These are phyloP conservation scores for Geum urbanum DNA, from an alignment of 306 rosid species.

Conservation along the genomic window DNA sequence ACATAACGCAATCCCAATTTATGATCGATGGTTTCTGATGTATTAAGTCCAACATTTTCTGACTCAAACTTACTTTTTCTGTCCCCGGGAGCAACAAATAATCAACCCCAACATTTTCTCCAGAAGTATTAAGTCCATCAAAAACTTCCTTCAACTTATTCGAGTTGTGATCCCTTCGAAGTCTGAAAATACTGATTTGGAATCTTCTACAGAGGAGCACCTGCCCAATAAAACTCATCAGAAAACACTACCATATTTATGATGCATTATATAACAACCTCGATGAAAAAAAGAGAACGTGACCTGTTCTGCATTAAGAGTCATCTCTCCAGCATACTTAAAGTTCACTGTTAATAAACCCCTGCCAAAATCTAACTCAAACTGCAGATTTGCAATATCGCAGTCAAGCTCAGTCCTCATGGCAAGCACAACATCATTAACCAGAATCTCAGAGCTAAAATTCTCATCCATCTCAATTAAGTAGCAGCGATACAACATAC, in stretches of 20 bases:
- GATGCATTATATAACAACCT: conserved; percentile 6
- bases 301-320: conserved; percentile 52
- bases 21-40: conserved; percentile 20
- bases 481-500: conserved; percentile 56
- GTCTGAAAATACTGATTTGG: conserved; percentile 49
- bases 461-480: conserved; percentile 53
- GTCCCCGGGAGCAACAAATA: conserved; percentile 73
- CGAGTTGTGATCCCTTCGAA: conserved; percentile 39
- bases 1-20: conserved; percentile 57
- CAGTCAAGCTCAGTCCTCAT: conserved; percentile 45
- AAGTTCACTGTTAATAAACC: conserved; percentile 50
- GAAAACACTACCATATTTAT: not conserved
- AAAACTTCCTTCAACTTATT: conserved; percentile 27
- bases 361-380: conserved; percentile 43
- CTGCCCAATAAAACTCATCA: conserved; percentile 27
- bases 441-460: conserved; percentile 42
- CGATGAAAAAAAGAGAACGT: conserved; percentile 15
- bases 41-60: too few relatives aligned
- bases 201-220: conserved; percentile 56
- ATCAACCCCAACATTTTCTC: conserved; percentile 49
- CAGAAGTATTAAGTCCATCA: conserved; percentile 19
- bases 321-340: conserved; percentile 42
- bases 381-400: conserved; percentile 40
- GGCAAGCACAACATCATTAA: conserved; percentile 53
- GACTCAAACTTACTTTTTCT: too few relatives aligned